Evolutionary conservation across 345 rosid species (phyloP).

Genomic region (Syzygium aromaticum): DNA sequence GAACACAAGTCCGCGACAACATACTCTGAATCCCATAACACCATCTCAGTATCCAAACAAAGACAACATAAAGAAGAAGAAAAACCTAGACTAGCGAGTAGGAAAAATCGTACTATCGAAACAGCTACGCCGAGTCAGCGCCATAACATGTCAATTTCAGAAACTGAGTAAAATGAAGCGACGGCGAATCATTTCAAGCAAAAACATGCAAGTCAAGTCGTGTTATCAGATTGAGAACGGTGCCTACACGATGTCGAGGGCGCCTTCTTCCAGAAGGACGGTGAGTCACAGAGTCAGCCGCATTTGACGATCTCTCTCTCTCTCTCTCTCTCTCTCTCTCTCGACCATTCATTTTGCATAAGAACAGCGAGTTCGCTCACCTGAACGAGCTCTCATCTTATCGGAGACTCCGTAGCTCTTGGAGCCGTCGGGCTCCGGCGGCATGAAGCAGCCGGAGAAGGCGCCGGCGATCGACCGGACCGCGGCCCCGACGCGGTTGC

Average conservation of each 20-base stretch:
- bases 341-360: not conserved
- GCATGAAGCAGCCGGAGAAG: conserved; percentile 64
- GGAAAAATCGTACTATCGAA: not conserved
- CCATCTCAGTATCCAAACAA: not conserved
- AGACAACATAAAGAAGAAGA: not conserved
- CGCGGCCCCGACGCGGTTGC: conserved; percentile 18
- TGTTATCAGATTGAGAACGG: not conserved
- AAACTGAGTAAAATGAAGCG: not conserved
- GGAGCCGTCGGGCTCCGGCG: conserved; percentile 36
- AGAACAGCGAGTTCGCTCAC: conserved; percentile 5
- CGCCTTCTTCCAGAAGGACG: not conserved
- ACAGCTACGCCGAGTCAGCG: not conserved
- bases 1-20: not conserved
- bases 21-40: not conserved
- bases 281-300: not conserved
- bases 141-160: not conserved
- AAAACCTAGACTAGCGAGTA: not conserved
- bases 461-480: conserved; percentile 47
- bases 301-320: not conserved
- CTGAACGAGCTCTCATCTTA: conserved; percentile 23
- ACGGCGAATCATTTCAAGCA: not conserved
- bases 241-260: not conserved
- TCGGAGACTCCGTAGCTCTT: conserved; percentile 20
- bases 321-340: not conserved
- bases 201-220: not conserved